Evolutionary conservation across 2,329 filamentous ascomycete genomes (phyloP).

Genomic region (Monosporascus sp.): DNA sequence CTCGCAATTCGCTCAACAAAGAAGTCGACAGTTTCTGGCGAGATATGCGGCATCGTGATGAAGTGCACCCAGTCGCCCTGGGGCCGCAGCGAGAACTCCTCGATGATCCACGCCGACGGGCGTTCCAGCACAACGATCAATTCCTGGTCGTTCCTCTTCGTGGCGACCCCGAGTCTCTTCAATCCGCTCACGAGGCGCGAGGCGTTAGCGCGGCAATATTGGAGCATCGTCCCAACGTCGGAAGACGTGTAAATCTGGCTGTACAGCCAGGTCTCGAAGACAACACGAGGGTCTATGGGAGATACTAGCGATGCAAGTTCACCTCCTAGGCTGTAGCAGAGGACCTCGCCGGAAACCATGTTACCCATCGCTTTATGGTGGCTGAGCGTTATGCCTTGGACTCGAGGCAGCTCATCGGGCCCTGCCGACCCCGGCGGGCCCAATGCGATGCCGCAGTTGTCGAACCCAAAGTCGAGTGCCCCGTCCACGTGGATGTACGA

Average conservation of each 20-base stretch:
- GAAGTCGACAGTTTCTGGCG: constrained; percentile 2
- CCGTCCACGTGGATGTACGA: constrained; percentile 8
- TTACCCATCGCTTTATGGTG: constrained; percentile 9
- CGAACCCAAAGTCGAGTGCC: constrained; percentile 5
- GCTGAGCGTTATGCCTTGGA: constrained; percentile 9
- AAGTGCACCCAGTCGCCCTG: constrained; percentile 9
- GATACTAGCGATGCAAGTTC: not conserved
- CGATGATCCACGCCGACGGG: constrained; percentile 5
- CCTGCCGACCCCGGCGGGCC: not conserved
- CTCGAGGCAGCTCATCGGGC: not conserved
- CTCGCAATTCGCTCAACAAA: constrained; percentile 1
- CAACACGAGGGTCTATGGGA: constrained; percentile 1
- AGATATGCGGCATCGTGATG: constrained; percentile 5
- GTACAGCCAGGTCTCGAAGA: constrained; percentile 11
- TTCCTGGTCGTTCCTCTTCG: constrained; percentile 1
- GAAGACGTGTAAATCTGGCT: not conserved
- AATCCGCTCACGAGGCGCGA: not conserved
- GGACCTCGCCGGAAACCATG: constrained; percentile 9
- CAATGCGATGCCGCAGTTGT: constrained; percentile 2
- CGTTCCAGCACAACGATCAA: constrained; percentile 4
- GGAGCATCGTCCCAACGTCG: constrained; percentile 1
- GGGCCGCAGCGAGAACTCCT: constrained; percentile 6
- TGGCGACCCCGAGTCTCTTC: not conserved
- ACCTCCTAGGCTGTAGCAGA: constrained; percentile 4
- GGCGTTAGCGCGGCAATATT: constrained; percentile 4